A percentile compares a stretch with the other conserved stretches of the same genome.
Conservation (phyloP, 257 asterid species). For the Scutellaria baicalensis region DNA sequence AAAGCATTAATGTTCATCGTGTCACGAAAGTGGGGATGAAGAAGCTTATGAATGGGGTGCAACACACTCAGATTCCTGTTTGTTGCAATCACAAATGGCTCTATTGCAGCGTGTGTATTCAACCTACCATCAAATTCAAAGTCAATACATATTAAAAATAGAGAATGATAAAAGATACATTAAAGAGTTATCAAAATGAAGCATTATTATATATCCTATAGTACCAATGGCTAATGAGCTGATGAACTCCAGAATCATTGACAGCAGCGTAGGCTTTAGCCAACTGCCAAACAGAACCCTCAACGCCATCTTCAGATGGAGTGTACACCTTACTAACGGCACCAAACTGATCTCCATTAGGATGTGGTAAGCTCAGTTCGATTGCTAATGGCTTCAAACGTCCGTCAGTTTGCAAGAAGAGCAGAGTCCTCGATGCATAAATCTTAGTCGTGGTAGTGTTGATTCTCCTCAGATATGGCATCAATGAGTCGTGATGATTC, state of each 20-base stretch:
- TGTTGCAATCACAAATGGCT: constrained; percentile 66
- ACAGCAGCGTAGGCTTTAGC: constrained; percentile 52
- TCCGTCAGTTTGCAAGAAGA: constrained; percentile 37
- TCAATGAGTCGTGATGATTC: constrained; percentile 52
- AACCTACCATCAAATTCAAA: constrained; percentile 24
- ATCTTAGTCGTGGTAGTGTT: constrained; percentile 41
- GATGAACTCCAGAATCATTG: constrained; percentile 53
- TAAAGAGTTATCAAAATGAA: background rate
- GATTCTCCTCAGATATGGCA: constrained; percentile 48
- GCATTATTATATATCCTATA: background rate
- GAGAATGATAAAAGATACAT: background rate
- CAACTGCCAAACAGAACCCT: constrained; percentile 39
- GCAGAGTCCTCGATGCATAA: constrained; percentile 50
- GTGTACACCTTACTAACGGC: constrained; percentile 39
- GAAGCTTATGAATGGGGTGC: constrained; percentile 57
- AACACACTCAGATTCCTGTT: constrained; percentile 52
- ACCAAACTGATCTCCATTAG: constrained; percentile 36
- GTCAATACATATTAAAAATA: too few relatives aligned
- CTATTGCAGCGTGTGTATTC: constrained; percentile 50
- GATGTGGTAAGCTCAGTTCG: constrained; percentile 49
- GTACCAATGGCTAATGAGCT: constrained; percentile 53
- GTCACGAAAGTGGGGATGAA: constrained; percentile 64
- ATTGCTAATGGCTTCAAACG: constrained; percentile 43
- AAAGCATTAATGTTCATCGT: constrained; percentile 64
- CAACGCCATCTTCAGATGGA: constrained; percentile 29